Base-by-base conservation (phyloP, 768 basidiomycete genomes). In the Lepiota brunneoincarnata region DNA sequence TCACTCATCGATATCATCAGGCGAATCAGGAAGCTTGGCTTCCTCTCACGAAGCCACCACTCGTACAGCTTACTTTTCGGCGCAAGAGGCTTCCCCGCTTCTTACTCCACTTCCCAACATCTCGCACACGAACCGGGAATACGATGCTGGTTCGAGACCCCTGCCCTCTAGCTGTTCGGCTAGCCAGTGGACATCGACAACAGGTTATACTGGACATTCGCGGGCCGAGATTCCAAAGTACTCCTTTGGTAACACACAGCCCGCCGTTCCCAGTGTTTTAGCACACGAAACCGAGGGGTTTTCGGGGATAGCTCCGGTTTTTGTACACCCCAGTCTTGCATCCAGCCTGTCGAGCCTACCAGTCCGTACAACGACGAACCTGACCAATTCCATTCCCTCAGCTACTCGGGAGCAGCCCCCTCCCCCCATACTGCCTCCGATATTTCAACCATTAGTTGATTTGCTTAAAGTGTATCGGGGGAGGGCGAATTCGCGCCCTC, bases 401-500 rank as follows among this genome's bases (percentile, higher is more conserved):
- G 20, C 15, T n/a, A 15, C 14, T 10, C 28, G 11, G 10, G 3
- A 9, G 4, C 50, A 42, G 17, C 6, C 31, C 34, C 4, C 24
- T 5, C 5, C 41, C 17, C 15, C 18, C 14, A 2, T 35, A 28
- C 9, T 40, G 18, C 14, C 45, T 21, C 37, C 23, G 17, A 41
- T 28, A 2, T 56, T 61, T 38, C 35, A 39, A 23, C 50, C 52
- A 18, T 37, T 61, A n/a, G 57, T 56, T 5, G 41, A 54, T 7
- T 26, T 54, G 9, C 46, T 60, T 5, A 50, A 53, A 43, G 20
- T 36, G 20, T 47, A 50, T 36, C 44, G 37, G 1, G n/a, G 55
- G 7, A 67, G 69, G 18, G 78, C 77, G 1, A 46, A 58, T 31
- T n/a, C 44, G 14, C 59, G 59, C n/a, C 64, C 70, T 17, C 63